These are phyloP conservation scores for Aphanomyces euteiches DNA, from an alignment of 352 stramenopile genomes.

Conservation along the genomic window DNA sequence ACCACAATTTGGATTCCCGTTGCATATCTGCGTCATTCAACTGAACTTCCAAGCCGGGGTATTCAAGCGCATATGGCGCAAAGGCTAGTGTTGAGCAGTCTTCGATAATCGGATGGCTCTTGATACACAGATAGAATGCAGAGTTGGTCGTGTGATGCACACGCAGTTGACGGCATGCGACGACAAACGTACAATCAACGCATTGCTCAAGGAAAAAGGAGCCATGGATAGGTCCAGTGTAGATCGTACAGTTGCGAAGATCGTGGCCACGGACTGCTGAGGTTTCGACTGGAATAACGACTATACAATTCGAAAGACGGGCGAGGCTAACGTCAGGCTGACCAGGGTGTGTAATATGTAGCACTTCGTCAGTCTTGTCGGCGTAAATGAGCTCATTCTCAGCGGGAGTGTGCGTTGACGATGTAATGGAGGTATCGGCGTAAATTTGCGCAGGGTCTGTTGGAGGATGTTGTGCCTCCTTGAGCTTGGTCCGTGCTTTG, in stretches of 20 bases:
- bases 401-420: background rate
- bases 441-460: background rate
- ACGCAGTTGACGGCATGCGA: conserved; percentile 80
- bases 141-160: conserved; percentile 70
- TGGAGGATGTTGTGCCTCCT: background rate
- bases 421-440: background rate
- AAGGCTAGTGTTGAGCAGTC: conserved; percentile 83
- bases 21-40: conserved; percentile 51
- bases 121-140: conserved; percentile 76
- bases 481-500: conserved; percentile 36
- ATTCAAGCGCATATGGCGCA: conserved; percentile 65
- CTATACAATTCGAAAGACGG: conserved; percentile 60
- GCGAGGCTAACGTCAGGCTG: conserved; percentile 71
- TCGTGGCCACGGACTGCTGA: conserved; percentile 67
- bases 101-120: conserved; percentile 88
- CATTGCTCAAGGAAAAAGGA: conserved; percentile 84
- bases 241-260: conserved; percentile 69
- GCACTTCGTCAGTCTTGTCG: conserved; percentile 54
- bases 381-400: conserved; percentile 51
- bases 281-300: conserved; percentile 63
- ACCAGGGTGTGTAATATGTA: conserved; percentile 57
- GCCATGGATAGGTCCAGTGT: conserved; percentile 71
- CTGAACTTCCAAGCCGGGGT: conserved; percentile 56
- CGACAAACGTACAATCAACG: conserved; percentile 68
- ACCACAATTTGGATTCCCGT: conserved; percentile 66